Conservation (phyloP, 805 yeast species). For the Kregervanrija pseudodelftensis region DNA sequence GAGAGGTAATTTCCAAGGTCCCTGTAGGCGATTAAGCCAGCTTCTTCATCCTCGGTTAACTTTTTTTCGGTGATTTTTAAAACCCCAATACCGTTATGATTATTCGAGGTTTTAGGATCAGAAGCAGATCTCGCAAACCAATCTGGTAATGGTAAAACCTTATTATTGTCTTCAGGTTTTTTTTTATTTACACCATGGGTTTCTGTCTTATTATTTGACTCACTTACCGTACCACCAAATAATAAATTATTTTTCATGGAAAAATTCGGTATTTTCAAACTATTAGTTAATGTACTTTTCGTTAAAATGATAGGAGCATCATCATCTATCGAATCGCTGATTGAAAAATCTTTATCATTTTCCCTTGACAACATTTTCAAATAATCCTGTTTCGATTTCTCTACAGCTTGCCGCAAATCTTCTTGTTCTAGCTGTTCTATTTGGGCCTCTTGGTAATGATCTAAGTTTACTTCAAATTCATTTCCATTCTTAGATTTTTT, state of each 20-base stretch:
- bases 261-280: constrained; percentile 10
- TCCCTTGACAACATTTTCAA: constrained; percentile 21
- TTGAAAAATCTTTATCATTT: background rate
- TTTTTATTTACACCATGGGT: constrained; percentile 4
- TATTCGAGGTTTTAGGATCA: background rate
- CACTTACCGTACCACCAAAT: constrained; percentile 2
- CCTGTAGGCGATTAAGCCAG: constrained; percentile 45
- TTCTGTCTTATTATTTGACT: constrained; percentile 3
- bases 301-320: constrained; percentile 19
- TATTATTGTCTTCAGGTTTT: constrained; percentile 16
- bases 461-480: constrained; percentile 8
- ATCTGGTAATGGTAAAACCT: constrained; percentile 20
- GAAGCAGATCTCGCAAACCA: constrained; percentile 28
- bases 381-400: constrained; percentile 38
- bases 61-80: background rate
- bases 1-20: constrained; percentile 34
- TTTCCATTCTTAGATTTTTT: constrained; percentile 16
- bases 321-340: constrained; percentile 1
- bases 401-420: constrained; percentile 39
- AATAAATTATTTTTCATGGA: constrained; percentile 11
- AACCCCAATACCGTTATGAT: constrained; percentile 2
- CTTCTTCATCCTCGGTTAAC: constrained; percentile 34
- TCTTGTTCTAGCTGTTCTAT: constrained; percentile 16
- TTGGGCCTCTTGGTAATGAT: constrained; percentile 11
- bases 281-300: constrained; percentile 14